phyloP scores from a whole-genome alignment of 352 stramenopile genomes.

The Phytophthora lateralis region DNA sequence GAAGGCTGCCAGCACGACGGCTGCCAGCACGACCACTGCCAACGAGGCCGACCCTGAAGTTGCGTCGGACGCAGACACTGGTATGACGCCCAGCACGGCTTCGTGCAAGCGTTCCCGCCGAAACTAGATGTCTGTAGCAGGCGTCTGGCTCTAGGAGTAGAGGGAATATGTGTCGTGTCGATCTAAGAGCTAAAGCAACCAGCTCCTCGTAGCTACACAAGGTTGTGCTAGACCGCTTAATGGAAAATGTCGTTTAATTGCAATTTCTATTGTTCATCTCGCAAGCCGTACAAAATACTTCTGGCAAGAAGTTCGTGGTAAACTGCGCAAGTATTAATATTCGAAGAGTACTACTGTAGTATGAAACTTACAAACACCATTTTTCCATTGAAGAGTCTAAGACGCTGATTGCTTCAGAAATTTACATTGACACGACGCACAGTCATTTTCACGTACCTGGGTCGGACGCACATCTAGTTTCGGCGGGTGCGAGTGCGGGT shows the following conservation, averaged over 20 bases:
- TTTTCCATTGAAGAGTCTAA: constrained; percentile 14
- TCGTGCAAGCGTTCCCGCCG: constrained; percentile 25
- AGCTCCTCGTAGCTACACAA: neutral
- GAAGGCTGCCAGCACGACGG: neutral
- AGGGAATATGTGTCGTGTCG: constrained; percentile 20
- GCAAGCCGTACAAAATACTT: neutral
- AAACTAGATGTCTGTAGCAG: constrained; percentile 22
- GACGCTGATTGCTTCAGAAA: constrained; percentile 1
- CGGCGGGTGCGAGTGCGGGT: constrained; percentile 12
- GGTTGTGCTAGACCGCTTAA: constrained; percentile 18
- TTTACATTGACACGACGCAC: constrained; percentile 5
- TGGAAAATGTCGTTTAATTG: constrained; percentile 25
- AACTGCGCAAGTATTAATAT: too few relatives aligned
- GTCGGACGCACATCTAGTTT: constrained; percentile 10
- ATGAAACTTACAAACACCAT: neutral
- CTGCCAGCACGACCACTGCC: neutral
- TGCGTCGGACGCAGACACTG: constrained; percentile 4
- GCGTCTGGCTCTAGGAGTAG: constrained; percentile 7
- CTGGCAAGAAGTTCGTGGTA: too few relatives aligned
- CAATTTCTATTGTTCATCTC: neutral
- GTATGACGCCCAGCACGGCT: neutral
- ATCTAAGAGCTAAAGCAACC: constrained; percentile 14
- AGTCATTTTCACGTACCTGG: constrained; percentile 3
- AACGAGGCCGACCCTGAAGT: constrained; percentile 25
- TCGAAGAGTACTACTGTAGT: too few relatives aligned